Base-by-base conservation (phyloP, 139 green algal species). In the Tetradesmus obliquus region DNA sequence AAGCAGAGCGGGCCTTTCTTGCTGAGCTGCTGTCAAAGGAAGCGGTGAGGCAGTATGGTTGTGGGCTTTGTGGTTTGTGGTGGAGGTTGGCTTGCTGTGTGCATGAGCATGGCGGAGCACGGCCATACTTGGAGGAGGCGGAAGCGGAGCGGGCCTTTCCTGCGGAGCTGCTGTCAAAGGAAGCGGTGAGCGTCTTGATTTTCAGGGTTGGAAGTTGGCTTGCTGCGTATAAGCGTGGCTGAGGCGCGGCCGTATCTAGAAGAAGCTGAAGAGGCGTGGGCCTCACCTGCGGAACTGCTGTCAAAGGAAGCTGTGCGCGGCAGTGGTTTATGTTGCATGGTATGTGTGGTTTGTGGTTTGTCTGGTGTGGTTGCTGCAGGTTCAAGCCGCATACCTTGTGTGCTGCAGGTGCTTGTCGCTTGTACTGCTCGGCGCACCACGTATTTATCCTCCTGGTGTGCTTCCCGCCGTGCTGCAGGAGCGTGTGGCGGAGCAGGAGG, bases 231-330 rank as follows among this genome's bases (percentile, higher is more conserved):
- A 91, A 91, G 88, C 17, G 91, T 96, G 69, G 71, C 87, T 15
- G 98, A 99, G 91, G 97, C 96, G 54, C 95, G 97, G 32, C 92
- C 95, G 3, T 55, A 98, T 55, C 86, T 99, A 32, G 97, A 95
- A 91, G 97, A 98, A 58, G 89, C 82, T 3, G 95, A 96, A 92
- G 91, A 92, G 24, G 97, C 98, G 89, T 82, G 91, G 24, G 88
- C 96, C 55, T 94, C 98, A 24, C 95, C 94, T 55, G 55, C 92
- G 20, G 96, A 98, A 32, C 57, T 91, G 15, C 88, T 98, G 24
- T 89, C 93, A 2, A 96, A 97, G 53, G 98, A 99, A 81, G 97
- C 98, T 0, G 91, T 99, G 55, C 66, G 88, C n/a, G 86, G 92
- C 86, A 89, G 32, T 45, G 32, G 32, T 45, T 45, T 45, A 45